These are phyloP conservation scores for Echinosophora koreensis DNA, from an alignment of 306 rosid species.

Conservation along the genomic window DNA sequence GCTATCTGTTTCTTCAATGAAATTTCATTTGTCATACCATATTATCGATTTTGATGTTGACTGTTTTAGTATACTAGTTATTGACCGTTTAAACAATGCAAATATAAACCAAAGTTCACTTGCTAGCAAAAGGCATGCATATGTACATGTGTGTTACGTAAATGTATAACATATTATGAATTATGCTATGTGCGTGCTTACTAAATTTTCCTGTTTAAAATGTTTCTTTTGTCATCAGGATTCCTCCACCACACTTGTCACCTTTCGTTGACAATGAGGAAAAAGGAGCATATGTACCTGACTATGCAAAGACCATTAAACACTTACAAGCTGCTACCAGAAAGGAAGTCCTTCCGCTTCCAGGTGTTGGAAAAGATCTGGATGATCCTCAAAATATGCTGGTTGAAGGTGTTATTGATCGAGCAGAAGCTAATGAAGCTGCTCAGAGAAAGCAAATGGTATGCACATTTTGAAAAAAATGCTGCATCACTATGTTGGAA, in stretches of 20 bases:
- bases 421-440: slow-evolving; percentile 86
- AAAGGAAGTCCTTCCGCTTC: slow-evolving; percentile 84
- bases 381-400: slow-evolving; percentile 85
- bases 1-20: background rate
- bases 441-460: slow-evolving; percentile 82
- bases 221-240: slow-evolving; percentile 56
- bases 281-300: slow-evolving; percentile 90
- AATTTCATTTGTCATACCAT: slow-evolving; percentile 1
- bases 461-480: background rate
- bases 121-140: background rate
- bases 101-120: background rate
- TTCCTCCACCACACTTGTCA: slow-evolving; percentile 92
- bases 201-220: background rate
- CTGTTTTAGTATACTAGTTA: slow-evolving; percentile 25
- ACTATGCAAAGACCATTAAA: slow-evolving; percentile 85
- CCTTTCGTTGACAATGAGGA: slow-evolving; percentile 86
- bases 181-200: too few relatives aligned
- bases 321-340: slow-evolving; percentile 73
- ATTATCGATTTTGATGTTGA: too few relatives aligned
- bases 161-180: too few relatives aligned
- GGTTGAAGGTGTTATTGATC: slow-evolving; percentile 75
- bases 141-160: too few relatives aligned
- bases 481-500: background rate
- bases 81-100: background rate
- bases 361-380: slow-evolving; percentile 76